Evolutionary conservation across 148 eudicot species (phyloP).

Genomic region (Mesembryanthemum crystallinum): DNA sequence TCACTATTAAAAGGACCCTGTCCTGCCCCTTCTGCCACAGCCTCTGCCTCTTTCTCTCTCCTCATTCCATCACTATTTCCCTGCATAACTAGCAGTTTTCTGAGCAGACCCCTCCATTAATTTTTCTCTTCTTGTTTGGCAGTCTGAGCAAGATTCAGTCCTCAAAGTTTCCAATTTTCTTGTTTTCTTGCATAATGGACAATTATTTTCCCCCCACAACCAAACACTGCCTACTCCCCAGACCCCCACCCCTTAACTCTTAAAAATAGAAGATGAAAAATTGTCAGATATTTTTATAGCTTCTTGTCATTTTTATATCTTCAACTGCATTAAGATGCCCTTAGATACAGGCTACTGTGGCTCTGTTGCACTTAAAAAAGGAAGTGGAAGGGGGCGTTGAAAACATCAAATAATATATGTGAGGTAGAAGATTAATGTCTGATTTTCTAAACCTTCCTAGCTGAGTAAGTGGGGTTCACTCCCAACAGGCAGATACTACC

Average conservation of each 20-base stretch:
- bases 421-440: slow-evolving; percentile 23
- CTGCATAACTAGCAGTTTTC: slow-evolving; percentile 11
- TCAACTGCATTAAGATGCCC: slow-evolving; percentile 23
- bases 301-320: background rate
- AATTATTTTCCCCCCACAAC: slow-evolving; percentile 23
- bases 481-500: slow-evolving; percentile 18
- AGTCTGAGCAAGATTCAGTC: slow-evolving; percentile 27
- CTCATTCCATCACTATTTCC: slow-evolving; percentile 24
- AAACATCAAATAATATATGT: slow-evolving; percentile 17
- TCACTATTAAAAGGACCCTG: background rate
- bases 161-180: slow-evolving; percentile 25
- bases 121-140: slow-evolving; percentile 27
- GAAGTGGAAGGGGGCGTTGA: background rate
- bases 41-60: slow-evolving; percentile 8
- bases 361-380: slow-evolving; percentile 13
- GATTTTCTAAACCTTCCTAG: slow-evolving; percentile 8
- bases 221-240: slow-evolving; percentile 14
- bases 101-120: background rate
- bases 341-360: slow-evolving; percentile 5
- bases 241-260: slow-evolving; percentile 11
- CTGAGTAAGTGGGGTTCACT: slow-evolving; percentile 18
- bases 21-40: background rate
- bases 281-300: background rate
- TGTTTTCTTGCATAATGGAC: slow-evolving; percentile 28
- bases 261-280: background rate